A percentile compares a stretch with the other conserved stretches of the same genome.
These are phyloP conservation scores for Cytospora chrysosperma DNA, from an alignment of 2,329 filamentous ascomycete genomes.

Conservation along the genomic window DNA sequence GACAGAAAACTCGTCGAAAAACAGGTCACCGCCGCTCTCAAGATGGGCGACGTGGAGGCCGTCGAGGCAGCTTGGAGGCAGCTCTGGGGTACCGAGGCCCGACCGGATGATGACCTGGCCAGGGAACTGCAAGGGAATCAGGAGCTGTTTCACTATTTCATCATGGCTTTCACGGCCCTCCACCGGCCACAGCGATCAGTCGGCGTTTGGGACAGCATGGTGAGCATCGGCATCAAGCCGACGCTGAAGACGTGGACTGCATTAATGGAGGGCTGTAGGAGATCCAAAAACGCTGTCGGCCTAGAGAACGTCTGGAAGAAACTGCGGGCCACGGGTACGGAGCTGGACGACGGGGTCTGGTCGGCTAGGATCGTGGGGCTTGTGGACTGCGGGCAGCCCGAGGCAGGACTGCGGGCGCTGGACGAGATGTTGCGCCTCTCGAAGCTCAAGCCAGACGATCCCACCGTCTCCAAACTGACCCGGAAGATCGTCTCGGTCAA, in stretches of 20 bases:
- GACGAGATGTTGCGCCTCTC: conserved; percentile 59
- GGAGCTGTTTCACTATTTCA: conserved; percentile 37
- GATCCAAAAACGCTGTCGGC: conserved; percentile 55
- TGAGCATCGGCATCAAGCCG: conserved; percentile 51
- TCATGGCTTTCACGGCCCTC: conserved; percentile 35
- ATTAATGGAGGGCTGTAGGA: conserved; percentile 70
- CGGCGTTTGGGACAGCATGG: conserved; percentile 43
- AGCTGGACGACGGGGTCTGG: conserved; percentile 68
- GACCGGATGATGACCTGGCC: conserved; percentile 25
- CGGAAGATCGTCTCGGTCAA: conserved; percentile 62
- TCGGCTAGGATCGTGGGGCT: conserved; percentile 67
- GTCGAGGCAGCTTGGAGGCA: conserved; percentile 31
- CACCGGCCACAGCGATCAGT: conserved; percentile 32
- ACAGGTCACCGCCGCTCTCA: conserved; percentile 32
- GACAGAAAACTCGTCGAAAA: conserved; percentile 25
- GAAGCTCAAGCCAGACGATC: conserved; percentile 31
- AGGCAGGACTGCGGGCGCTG: conserved; percentile 61
- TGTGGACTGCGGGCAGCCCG: conserved; percentile 52
- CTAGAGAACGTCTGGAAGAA: conserved; percentile 67
- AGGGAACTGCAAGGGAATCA: conserved; percentile 22
- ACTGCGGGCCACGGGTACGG: conserved; percentile 55
- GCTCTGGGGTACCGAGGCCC: conserved; percentile 31
- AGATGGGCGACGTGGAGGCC: conserved; percentile 27
- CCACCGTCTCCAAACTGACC: conserved; percentile 53
- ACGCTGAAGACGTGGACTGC: conserved; percentile 67